Evolutionary conservation across 176 grass and related monocot species (phyloP).

Genomic region (Cenchrus fungigraminus): DNA sequence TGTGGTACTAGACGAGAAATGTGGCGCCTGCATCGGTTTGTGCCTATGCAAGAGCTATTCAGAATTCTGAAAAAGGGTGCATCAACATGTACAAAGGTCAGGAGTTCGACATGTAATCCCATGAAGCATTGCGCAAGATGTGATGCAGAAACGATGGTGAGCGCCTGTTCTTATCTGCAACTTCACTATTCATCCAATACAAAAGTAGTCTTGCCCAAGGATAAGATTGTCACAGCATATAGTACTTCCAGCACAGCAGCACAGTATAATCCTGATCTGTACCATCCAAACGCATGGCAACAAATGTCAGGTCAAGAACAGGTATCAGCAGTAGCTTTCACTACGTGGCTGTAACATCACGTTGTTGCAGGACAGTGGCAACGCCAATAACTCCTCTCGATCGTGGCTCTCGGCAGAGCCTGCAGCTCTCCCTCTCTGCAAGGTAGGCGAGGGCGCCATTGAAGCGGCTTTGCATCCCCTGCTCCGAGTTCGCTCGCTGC

Average conservation of each 20-base stretch:
- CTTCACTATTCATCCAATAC: too few species aligned
- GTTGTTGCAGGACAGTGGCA: background rate
- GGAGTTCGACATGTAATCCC: background rate
- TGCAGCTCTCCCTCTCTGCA: background rate
- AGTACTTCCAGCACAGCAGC: background rate
- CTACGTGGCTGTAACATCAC: conserved; percentile 43
- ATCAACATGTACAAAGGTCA: background rate
- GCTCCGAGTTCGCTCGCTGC: background rate
- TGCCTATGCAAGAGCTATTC: background rate
- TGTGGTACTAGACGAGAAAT: conserved; percentile 14
- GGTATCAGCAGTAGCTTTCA: background rate
- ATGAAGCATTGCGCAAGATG: conserved; percentile 11
- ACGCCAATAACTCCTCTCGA: background rate
- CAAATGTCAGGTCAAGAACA: background rate
- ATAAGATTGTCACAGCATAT: background rate
- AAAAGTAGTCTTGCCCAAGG: too few species aligned
- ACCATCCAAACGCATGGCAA: conserved; percentile 17
- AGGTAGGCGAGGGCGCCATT: background rate
- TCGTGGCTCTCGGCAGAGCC: background rate
- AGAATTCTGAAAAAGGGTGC: conserved; percentile 33
- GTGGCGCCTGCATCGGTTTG: background rate
- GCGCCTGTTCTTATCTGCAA: too few species aligned
- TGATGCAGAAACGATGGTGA: background rate
- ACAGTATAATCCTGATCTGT: conserved; percentile 21
- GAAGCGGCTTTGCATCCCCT: conserved; percentile 7